Evolutionary conservation across 2,329 filamentous ascomycete genomes (phyloP).

Genomic region (Calonectria honghensis): DNA sequence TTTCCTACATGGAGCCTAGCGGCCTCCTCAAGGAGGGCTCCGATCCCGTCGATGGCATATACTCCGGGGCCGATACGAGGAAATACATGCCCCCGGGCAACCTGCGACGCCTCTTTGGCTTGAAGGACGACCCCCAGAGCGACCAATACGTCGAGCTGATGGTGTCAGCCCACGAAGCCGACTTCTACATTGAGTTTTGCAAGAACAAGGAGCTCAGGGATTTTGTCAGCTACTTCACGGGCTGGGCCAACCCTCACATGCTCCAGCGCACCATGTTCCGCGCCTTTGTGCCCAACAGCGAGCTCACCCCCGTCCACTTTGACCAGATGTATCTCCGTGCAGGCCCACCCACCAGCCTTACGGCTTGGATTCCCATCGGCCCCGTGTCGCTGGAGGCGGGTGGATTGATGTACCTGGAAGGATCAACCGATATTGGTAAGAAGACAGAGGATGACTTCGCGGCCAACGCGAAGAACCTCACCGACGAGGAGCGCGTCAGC

Average conservation of each 20-base stretch:
- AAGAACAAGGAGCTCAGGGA: constrained; percentile 27
- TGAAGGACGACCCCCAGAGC: constrained; percentile 31
- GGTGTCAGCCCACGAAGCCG: constrained; percentile 29
- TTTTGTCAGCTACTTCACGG: constrained; percentile 37
- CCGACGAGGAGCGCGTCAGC: constrained; percentile 39
- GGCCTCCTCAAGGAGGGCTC: constrained; percentile 35
- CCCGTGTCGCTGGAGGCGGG: constrained; percentile 33
- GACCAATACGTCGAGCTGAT: constrained; percentile 31
- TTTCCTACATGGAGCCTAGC: constrained; percentile 38
- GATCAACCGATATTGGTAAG: constrained; percentile 40
- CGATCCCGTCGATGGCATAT: constrained; percentile 27
- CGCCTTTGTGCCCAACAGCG: constrained; percentile 27
- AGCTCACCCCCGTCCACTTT: constrained; percentile 37
- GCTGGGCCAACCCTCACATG: constrained; percentile 43
- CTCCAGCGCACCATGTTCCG: constrained; percentile 39
- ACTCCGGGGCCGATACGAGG: constrained; percentile 17
- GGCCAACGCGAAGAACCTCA: constrained; percentile 32
- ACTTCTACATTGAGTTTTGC: constrained; percentile 37
- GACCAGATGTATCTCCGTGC: constrained; percentile 39
- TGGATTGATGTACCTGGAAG: constrained; percentile 35
- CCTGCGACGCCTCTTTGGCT: constrained; percentile 31
- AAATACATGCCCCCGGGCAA: constrained; percentile 31
- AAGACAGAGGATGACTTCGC: constrained; percentile 43
- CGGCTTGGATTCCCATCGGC: constrained; percentile 33
- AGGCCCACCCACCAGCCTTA: constrained; percentile 30